Base-by-base conservation (phyloP, 2,329 filamentous ascomycete species). In the Fonsecaea monophora region DNA sequence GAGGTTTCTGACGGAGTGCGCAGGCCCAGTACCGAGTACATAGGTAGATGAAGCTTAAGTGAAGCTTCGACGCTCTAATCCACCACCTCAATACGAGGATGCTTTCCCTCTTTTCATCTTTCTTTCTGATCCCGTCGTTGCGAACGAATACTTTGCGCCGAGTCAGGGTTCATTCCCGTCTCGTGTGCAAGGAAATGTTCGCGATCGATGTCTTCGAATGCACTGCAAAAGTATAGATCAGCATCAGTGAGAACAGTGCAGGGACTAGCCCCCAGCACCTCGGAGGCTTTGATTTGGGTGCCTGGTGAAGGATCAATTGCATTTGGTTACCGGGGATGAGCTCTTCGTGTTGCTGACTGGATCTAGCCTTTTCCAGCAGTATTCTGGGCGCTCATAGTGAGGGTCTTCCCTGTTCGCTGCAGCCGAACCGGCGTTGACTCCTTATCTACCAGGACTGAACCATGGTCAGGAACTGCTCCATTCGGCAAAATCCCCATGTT, bases 401-500 rank as follows among this genome's bases (percentile, higher is more conserved):
- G 45, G 38, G 21, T 50, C 35, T 13, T 6, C 30, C 42, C 15
- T 45, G 38, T 32, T 1, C 18, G 30, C 12, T 42, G 40, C 40
- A 50, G 34, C 37, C 57, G 40, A 50, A 45, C 57, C 37, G 45
- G 57, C 25, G 25, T 25, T 60, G 57, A 50, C 13, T 45, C n/a
- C 13, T 48, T 32, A 50, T 21, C 57, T 48, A 7, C 45, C 21
- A 25, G 45, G 45, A 18, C 7, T 30, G 45, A 13, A 12, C 15
- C 15, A 50, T 50, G 18, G 45, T 4, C 45, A 50, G 45, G 45
- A 10, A 13, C 45, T 50, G 15, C 18, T 13, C 45, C 45, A 50
- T 30, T 50, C 21, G 21, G 45, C 45, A 50, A 50, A 21, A 50
- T 50, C 12, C n/a, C 42, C 45, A 12, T 50, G 45, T 12, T 50